A percentile compares a stretch with the other conserved stretches of the same genome.
These are phyloP conservation scores for Lodderomyces metapsilosis DNA, from an alignment of 1,139 yeast species.

Conservation along the genomic window DNA sequence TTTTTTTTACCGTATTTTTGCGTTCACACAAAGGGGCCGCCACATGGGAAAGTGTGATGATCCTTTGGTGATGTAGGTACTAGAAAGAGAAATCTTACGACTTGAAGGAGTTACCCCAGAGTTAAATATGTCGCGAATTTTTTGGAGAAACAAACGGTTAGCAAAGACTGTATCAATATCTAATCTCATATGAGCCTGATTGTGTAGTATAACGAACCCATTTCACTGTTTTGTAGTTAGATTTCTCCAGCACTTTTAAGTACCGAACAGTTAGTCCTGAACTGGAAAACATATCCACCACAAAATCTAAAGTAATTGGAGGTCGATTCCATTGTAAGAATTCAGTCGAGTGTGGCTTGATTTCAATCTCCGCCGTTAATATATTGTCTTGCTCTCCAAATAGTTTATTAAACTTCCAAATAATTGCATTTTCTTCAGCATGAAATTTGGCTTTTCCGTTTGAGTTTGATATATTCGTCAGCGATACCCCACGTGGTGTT, in stretches of 20 bases:
- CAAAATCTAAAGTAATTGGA: slow-evolving; percentile 71
- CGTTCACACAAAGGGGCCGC: not conserved
- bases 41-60: too few relatives aligned
- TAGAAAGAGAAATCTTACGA: too few relatives aligned
- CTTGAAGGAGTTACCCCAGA: too few relatives aligned
- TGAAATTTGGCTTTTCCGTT: slow-evolving; percentile 69
- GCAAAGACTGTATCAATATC: too few relatives aligned
- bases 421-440: slow-evolving; percentile 61
- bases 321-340: slow-evolving; percentile 62
- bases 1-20: too few relatives aligned
- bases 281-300: slow-evolving; percentile 72
- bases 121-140: too few relatives aligned
- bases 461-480: slow-evolving; percentile 49
- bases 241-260: slow-evolving; percentile 65
- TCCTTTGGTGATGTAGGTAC: too few relatives aligned
- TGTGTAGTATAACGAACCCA: slow-evolving; percentile 81
- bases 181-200: slow-evolving; percentile 76
- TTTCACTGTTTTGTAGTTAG: slow-evolving; percentile 71
- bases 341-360: slow-evolving; percentile 17
- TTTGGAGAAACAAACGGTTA: too few relatives aligned
- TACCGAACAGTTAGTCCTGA: slow-evolving; percentile 77
- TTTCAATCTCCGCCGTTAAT: slow-evolving; percentile 51
- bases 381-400: slow-evolving; percentile 65
- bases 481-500: slow-evolving; percentile 61
- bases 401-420: slow-evolving; percentile 72